Conservation (phyloP, 2,329 filamentous ascomycete genomes). For the Xylaria sp. region DNA sequence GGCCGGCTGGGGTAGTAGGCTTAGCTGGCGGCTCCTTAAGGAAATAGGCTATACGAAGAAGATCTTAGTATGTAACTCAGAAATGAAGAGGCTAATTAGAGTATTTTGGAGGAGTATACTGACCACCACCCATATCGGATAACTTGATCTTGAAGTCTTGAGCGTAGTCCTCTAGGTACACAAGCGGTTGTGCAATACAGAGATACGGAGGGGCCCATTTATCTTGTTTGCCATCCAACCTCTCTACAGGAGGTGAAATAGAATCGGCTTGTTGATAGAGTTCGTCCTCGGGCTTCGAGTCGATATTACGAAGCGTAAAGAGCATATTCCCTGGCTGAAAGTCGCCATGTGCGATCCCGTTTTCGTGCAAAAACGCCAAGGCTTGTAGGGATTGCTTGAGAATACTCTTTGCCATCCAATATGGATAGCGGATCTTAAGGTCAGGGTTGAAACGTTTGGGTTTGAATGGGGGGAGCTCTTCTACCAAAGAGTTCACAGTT, state of each 20-base stretch:
- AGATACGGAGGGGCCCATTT: conserved; percentile 41
- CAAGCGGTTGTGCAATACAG: conserved; percentile 38
- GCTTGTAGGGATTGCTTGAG: conserved; percentile 47
- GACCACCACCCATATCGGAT: conserved; percentile 41
- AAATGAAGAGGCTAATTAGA: not conserved
- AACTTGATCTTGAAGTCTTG: conserved; percentile 41
- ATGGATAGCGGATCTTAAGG: conserved; percentile 46
- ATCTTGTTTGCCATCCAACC: conserved; percentile 41
- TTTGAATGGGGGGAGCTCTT: conserved; percentile 43
- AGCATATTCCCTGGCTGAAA: conserved; percentile 48
- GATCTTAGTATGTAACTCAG: conserved; percentile 6
- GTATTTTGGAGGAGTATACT: conserved; percentile 24
- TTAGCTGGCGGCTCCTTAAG: conserved; percentile 36
- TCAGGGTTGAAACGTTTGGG: conserved; percentile 25
- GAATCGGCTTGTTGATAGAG: conserved; percentile 33
- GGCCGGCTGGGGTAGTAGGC: conserved; percentile 33
- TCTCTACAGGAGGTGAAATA: conserved; percentile 38
- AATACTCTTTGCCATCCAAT: conserved; percentile 48
- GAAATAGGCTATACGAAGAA: conserved; percentile 30
- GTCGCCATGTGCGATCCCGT: conserved; percentile 46
- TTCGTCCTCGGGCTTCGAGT: conserved; percentile 32
- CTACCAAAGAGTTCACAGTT: conserved; percentile 45
- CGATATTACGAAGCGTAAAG: conserved; percentile 41
- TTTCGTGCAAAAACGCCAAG: conserved; percentile 46
- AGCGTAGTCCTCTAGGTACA: conserved; percentile 29